Conservation (phyloP, 139 green algal genomes). For the Chlamydomonas asymmetrica region DNA sequence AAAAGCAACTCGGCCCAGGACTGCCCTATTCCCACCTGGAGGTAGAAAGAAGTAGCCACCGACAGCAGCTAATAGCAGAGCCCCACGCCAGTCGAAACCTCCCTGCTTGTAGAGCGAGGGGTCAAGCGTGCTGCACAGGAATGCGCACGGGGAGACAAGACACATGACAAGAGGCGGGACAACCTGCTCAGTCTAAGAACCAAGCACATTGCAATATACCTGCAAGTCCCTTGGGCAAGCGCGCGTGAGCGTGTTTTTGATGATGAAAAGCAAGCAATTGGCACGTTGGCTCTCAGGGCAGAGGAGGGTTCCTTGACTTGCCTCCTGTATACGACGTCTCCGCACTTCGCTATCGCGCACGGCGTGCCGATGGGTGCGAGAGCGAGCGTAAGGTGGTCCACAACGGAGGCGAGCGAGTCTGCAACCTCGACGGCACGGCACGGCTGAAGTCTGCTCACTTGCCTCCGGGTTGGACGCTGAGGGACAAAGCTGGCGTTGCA, state of each 20-base stretch:
- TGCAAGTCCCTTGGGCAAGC: background rate
- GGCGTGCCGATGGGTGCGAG: conserved; percentile 80
- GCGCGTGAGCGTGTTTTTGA: no score
- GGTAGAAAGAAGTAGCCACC: conserved; percentile 66
- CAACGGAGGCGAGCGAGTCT: conserved; percentile 6
- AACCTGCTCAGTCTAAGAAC: background rate
- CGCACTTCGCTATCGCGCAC: conserved; percentile 87
- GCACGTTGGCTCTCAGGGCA: background rate
- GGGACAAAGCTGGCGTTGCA: no score
- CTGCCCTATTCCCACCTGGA: conserved; percentile 63
- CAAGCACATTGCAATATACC: background rate
- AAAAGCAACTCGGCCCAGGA: no score
- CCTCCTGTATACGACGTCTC: conserved; percentile 86
- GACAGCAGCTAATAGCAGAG: conserved; percentile 50
- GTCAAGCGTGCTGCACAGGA: conserved; percentile 78
- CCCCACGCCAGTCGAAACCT: conserved; percentile 61
- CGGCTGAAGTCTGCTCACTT: no score
- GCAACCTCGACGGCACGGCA: no score
- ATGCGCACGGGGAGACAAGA: background rate
- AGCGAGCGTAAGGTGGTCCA: conserved; percentile 59
- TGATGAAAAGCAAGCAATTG: background rate
- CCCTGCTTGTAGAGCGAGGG: conserved; percentile 76
- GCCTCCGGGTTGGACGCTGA: no score
- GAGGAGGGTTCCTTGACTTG: conserved; percentile 20
- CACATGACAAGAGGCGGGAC: background rate